Evolutionary conservation across 1,139 yeast genomes (phyloP).

Genomic region (Saccharomyces hybrid): DNA sequence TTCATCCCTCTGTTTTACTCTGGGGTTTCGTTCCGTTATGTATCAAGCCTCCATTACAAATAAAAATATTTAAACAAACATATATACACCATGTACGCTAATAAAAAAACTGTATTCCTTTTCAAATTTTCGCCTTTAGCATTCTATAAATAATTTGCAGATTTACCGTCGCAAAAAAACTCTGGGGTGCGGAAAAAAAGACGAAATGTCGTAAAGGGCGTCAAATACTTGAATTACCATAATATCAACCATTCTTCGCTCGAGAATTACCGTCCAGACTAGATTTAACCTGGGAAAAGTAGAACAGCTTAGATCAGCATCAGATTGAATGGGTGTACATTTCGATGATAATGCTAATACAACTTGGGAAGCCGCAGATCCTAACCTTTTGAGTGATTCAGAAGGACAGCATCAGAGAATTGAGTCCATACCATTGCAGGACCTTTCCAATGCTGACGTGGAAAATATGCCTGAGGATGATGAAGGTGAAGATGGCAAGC

Average conservation of each 20-base stretch:
- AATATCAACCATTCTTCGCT: no score
- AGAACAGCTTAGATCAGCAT: neutral
- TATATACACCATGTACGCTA: neutral
- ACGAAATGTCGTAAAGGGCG: neutral
- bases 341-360: neutral
- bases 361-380: neutral
- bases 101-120: neutral
- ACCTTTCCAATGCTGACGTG: conserved; percentile 2
- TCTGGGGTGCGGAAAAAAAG: neutral
- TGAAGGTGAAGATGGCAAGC: conserved; percentile 19
- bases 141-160: neutral
- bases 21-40: neutral
- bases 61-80: neutral
- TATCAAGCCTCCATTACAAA: neutral
- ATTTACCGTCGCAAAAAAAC: neutral
- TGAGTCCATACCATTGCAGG: neutral
- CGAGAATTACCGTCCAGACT: no score
- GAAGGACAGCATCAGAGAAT: neutral
- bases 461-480: neutral
- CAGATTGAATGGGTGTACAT: neutral
- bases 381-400: neutral
- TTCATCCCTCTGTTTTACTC: neutral
- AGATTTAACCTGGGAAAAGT: neutral
- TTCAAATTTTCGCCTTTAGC: neutral
- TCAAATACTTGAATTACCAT: neutral